Conservation (phyloP, 495 filamentous ascomycete species). For the Eremomyces bilateralis region DNA sequence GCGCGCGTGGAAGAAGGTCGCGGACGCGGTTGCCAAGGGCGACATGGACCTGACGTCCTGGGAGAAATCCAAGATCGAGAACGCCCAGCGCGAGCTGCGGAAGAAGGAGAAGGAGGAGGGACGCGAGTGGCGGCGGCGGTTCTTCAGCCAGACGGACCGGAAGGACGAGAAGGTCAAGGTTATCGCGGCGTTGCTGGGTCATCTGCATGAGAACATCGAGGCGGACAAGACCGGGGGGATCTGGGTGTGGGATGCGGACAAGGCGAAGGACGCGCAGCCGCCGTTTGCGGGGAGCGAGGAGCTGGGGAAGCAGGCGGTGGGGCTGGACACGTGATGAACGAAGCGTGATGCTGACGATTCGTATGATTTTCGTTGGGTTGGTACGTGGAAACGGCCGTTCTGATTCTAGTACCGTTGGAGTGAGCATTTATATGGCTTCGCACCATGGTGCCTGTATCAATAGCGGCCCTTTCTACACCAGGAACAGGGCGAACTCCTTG, state of each 20-base stretch:
- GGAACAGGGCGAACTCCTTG: too few species aligned
- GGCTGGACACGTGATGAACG: neutral
- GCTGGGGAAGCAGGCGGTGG: neutral
- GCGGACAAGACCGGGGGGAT: conserved; percentile 69
- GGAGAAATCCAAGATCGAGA: conserved; percentile 82
- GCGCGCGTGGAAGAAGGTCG: conserved; percentile 73
- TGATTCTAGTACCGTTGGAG: too few species aligned
- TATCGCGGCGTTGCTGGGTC: conserved; percentile 35
- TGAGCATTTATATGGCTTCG: too few species aligned
- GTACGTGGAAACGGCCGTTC: too few species aligned
- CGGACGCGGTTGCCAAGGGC: conserved; percentile 49
- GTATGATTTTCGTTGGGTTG: too few species aligned
- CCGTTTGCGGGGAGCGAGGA: conserved; percentile 10
- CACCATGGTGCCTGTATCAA: too few species aligned
- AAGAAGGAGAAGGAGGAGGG: conserved; percentile 59
- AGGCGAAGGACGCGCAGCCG: conserved; percentile 29
- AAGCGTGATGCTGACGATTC: neutral
- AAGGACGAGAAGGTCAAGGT: conserved; percentile 31
- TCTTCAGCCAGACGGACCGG: conserved; percentile 45
- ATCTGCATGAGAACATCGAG: conserved; percentile 31
- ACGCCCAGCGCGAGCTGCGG: conserved; percentile 66
- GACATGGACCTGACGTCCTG: conserved; percentile 61
- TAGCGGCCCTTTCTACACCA: too few species aligned
- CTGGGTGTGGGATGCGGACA: conserved; percentile 59
- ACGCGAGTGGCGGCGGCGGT: conserved; percentile 62